phyloP scores from a whole-genome alignment of 2,329 filamentous ascomycete species.

The Pyrenochaeta sp. region DNA sequence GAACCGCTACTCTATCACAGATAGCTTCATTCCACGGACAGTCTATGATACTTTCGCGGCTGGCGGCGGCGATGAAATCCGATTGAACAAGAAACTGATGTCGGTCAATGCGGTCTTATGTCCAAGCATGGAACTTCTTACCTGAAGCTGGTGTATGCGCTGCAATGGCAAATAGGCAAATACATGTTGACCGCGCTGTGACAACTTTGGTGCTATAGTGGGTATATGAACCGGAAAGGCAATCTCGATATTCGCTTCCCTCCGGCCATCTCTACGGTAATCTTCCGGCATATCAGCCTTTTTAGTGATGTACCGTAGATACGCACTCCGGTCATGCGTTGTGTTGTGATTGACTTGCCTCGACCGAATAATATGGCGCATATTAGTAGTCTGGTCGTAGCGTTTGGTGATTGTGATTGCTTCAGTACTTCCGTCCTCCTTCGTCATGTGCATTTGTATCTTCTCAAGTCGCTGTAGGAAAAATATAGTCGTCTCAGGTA shows the following conservation, averaged over 20 bases:
- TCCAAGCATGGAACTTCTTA: slow-evolving; percentile 8
- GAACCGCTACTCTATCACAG: slow-evolving; percentile 13
- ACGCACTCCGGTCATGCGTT: slow-evolving; percentile 6
- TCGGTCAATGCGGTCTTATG: no score
- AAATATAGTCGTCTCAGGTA: slow-evolving; percentile 22
- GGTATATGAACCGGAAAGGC: slow-evolving; percentile 30
- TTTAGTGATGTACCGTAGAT: slow-evolving; percentile 2
- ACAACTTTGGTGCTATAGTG: slow-evolving; percentile 23
- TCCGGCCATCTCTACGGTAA: slow-evolving; percentile 14
- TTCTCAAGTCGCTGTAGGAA: slow-evolving; percentile 19
- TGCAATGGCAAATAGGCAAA: slow-evolving; percentile 34
- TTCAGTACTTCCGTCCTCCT: neutral
- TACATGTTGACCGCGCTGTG: slow-evolving; percentile 18
- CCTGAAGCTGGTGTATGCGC: slow-evolving; percentile 23
- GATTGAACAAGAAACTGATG: slow-evolving; percentile 38
- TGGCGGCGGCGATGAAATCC: slow-evolving; percentile 36
- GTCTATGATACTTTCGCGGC: slow-evolving; percentile 28
- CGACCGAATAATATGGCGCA: neutral
- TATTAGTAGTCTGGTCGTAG: neutral
- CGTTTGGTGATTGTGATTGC: neutral
- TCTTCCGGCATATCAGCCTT: slow-evolving; percentile 17
- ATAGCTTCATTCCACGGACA: slow-evolving; percentile 32
- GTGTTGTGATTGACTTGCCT: neutral
- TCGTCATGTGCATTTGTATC: slow-evolving; percentile 9
- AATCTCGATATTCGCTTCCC: slow-evolving; percentile 16